Evolutionary conservation across 768 basidiomycete species (phyloP), one percentile per base, ranked within the genome.

Genomic region (Suillus alpinus): DNA sequence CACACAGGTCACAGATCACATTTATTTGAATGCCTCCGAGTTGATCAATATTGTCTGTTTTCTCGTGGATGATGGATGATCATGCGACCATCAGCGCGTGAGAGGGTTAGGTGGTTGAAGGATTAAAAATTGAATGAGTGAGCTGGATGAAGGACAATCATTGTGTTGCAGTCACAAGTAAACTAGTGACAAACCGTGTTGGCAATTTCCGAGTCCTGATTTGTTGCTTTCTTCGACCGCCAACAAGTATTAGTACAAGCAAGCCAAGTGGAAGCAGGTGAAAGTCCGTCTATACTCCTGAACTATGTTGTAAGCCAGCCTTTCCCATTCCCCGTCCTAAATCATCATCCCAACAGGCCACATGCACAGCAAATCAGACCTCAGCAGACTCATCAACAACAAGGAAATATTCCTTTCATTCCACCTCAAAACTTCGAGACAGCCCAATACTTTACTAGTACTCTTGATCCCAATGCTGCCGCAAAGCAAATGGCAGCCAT

Each of bases 401-500:
- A 59, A 52, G 51, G 66, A 36, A 72, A 50, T 14, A 37, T 56
- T 31, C 23, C 63, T 18, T 65, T 63, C 62, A 50, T 67, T 43
- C 34, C 62, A 47, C 18, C 60, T 36, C 32, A 55, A 31, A 60
- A 68, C 56, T 63, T 76, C 50, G 78, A 78, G 60, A 73, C 78
- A 62, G 69, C 77, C 58, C 62, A 75, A 20, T 76, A 76, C 65
- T 83, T 84, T 77, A 79, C 72, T 47, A 6, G 49, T 66, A 74
- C 75, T 68, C 78, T 91, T 64, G 88, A 92, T 73, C 78, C 87
- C 61, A 80, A 82, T 56, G 80, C 85, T 49, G 85, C 81, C 55
- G 87, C 87, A 61, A 93, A 92, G 73, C 91, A 93, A 76, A 89
- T 92, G 84, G 88, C 89, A 34, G 87, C 87, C 10, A 83, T 92